phyloP scores from a whole-genome alignment of 2,329 filamentous ascomycete species.

The Epichloe aotearoae region DNA sequence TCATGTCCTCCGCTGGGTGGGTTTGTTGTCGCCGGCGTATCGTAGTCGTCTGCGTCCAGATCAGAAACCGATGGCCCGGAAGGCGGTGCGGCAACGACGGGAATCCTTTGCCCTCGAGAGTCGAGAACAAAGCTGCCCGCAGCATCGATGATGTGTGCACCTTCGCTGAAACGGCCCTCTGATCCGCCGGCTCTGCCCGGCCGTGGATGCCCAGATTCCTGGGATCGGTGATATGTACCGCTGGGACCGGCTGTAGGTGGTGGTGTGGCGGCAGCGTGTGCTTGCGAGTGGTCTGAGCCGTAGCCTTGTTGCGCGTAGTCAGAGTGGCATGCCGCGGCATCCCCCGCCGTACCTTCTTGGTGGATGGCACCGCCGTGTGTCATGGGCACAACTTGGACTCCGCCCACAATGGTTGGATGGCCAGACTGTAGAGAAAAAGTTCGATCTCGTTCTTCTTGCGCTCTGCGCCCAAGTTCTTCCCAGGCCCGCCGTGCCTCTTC shows the following conservation, averaged over 20 bases:
- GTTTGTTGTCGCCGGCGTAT: conserved; percentile 34
- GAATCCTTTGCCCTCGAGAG: conserved; percentile 45
- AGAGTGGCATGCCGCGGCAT: conserved; percentile 17
- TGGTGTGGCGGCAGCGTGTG: conserved; percentile 28
- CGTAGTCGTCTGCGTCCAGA: conserved; percentile 42
- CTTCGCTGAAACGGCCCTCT: conserved; percentile 53
- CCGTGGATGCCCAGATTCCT: conserved; percentile 9
- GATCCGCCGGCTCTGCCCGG: conserved; percentile 24
- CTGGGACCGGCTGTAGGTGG: conserved; percentile 16
- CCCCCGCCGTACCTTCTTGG: conserved; percentile 31
- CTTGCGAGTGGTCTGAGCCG: conserved; percentile 26
- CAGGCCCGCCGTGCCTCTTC: conserved; percentile 91
- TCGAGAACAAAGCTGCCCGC: conserved; percentile 49
- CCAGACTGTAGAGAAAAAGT: conserved; percentile 77
- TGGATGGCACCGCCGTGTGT: conserved; percentile 53
- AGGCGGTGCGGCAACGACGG: conserved; percentile 30
- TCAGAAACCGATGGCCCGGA: conserved; percentile 37
- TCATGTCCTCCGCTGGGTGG: conserved; percentile 23
- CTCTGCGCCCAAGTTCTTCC: conserved; percentile 88
- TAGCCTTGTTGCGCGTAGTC: conserved; percentile 18
- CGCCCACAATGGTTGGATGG: conserved; percentile 77
- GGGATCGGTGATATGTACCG: conserved; percentile 14
- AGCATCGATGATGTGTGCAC: conserved; percentile 56
- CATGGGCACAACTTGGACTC: conserved; percentile 93
- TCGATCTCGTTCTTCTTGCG: conserved; percentile 84